A percentile compares a stretch with the other conserved stretches of the same genome.
Conservation (phyloP, 1,284 basidiomycete genomes). For the Apiotrichum gracile region DNA sequence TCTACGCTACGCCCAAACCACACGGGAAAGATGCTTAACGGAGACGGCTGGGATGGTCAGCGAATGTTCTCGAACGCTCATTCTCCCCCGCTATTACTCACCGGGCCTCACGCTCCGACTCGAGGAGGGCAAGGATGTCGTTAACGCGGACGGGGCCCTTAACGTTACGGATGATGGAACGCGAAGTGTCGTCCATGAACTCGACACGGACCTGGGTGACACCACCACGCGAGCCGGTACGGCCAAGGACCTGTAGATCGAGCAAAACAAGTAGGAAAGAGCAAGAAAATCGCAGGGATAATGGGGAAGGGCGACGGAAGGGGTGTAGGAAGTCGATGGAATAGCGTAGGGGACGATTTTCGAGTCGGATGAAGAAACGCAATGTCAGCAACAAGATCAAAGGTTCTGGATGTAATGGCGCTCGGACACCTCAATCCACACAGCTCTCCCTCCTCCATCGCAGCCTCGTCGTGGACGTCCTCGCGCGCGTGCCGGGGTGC, state of each 20-base stretch:
- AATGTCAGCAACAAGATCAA: slow-evolving; percentile 1
- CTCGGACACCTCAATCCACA: not conserved
- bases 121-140: slow-evolving; percentile 95
- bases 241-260: slow-evolving; percentile 75
- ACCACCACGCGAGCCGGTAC: slow-evolving; percentile 98
- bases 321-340: not conserved
- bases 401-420: not conserved
- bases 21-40: slow-evolving; percentile 15
- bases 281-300: not conserved
- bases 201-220: slow-evolving; percentile 99
- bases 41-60: slow-evolving; percentile 17
- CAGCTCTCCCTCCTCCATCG: no score
- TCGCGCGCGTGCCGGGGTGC: no score
- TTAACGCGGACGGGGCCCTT: slow-evolving; percentile 96
- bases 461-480: no score
- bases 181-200: slow-evolving; percentile 96
- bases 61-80: not conserved
- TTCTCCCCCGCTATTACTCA: slow-evolving; percentile 51
- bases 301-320: not conserved
- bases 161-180: slow-evolving; percentile 98
- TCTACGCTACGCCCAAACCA: slow-evolving; percentile 15
- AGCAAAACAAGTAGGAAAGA: not conserved
- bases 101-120: slow-evolving; percentile 99
- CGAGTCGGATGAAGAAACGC: not conserved
- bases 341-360: not conserved